Conservation (phyloP, 345 rosid genomes). For the Geranium rotundifolium region DNA sequence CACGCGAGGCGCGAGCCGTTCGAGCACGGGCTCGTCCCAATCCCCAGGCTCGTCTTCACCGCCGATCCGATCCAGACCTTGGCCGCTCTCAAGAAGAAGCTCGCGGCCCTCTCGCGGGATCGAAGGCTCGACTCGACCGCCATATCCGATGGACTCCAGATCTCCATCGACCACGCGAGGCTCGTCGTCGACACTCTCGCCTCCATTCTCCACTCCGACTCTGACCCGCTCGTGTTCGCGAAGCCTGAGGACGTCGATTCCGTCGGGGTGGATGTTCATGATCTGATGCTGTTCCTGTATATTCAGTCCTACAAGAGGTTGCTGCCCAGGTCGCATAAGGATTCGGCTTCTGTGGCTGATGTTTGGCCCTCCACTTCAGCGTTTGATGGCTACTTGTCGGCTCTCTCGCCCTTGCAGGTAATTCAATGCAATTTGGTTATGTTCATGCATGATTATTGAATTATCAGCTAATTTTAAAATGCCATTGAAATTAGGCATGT, state of each 20-base stretch:
- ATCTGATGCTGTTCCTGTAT: constrained; percentile 73
- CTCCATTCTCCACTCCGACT: constrained; percentile 70
- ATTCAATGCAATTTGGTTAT: constrained; percentile 4
- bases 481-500: neutral
- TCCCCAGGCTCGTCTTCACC: constrained; percentile 73
- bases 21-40: constrained; percentile 94
- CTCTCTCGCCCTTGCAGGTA: constrained; percentile 96
- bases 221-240: constrained; percentile 61
- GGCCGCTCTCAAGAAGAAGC: constrained; percentile 53
- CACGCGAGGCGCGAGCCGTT: constrained; percentile 86
- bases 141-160: constrained; percentile 76
- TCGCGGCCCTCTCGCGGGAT: constrained; percentile 23
- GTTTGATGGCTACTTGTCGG: constrained; percentile 91
- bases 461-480: no score
- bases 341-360: constrained; percentile 87
- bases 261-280: constrained; percentile 73
- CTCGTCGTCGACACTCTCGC: constrained; percentile 82
- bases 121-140: constrained; percentile 50
- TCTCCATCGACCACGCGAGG: constrained; percentile 74
- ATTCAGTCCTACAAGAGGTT: constrained; percentile 92
- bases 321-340: constrained; percentile 85
- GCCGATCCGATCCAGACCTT: constrained; percentile 70
- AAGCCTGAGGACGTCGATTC: constrained; percentile 42
- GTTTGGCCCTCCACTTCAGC: constrained; percentile 99
- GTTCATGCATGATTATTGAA: no score